Base-by-base conservation (phyloP, 371 early-diverging fungal genomes). In the Mortierella sp. region DNA sequence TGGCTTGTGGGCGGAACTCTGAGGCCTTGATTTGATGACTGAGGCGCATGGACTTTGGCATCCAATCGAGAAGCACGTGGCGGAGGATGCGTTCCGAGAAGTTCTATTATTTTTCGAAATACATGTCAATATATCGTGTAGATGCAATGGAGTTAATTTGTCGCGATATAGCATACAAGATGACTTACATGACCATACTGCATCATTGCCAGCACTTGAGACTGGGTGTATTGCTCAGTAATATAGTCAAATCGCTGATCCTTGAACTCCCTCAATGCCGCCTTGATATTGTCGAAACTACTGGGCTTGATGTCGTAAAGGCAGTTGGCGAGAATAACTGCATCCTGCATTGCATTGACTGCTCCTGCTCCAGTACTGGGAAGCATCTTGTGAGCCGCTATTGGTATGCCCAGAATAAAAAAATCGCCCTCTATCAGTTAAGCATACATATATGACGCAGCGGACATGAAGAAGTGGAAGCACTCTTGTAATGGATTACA, bases 151-250 rank as follows among this genome's bases (percentile, higher is more conserved):
- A 3, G 0, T 3, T 28, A 70, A 42, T 50, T 28, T 14, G 5
- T 26, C 14, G 58, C 28, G n/a, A 10, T 3, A 11, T 57, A 11
- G 3, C 10, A 19, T 38, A 34, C 24, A 10, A 34, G 13, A 26
- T 13, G 13, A 72, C 65, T 76, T 83, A 83, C 83, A 57, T 77
- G 83, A 5, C 83, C 83, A 21, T 34, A 82, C 44, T 73, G 72
- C 19, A 83, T 31, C 72, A 70, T 79, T 14, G 79, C 76, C 19
- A n/a, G 31, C 10, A 73, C 9, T 0, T 76, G 38, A 11, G 74
- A 58, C 10, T 73, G 19, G 19, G 68, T 44, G 52, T 74, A 70
- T 11, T 76, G 74, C 5, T 58, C 54, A 42, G 60, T 79, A 28
- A 79, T 74, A 45, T 60, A 50, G 21, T 55, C 28, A n/a, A n/a